phyloP scores from a whole-genome alignment of 2,329 filamentous ascomycete species.

The Monascus ruber region DNA sequence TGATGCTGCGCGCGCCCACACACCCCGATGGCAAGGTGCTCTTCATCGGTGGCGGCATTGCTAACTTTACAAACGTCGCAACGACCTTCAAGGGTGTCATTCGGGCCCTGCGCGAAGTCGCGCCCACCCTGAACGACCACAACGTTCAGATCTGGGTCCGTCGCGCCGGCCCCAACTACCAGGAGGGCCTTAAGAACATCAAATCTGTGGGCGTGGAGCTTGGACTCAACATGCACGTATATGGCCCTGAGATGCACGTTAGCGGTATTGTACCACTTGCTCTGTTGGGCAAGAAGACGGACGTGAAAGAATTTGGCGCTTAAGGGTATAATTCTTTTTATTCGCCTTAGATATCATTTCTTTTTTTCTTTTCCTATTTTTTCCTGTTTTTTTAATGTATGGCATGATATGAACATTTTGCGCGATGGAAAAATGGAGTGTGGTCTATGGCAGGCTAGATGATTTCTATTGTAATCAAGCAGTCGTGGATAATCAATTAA shows the following conservation, averaged over 20 bases:
- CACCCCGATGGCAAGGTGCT: conserved; percentile 90
- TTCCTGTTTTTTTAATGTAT: conserved; percentile 10
- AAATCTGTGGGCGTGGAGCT: conserved; percentile 92
- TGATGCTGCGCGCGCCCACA: conserved; percentile 86
- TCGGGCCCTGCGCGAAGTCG: conserved; percentile 81
- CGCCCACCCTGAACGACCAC: conserved; percentile 80
- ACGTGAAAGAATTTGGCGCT: conserved; percentile 49
- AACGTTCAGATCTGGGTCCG: conserved; percentile 96
- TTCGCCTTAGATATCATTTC: conserved; percentile 14
- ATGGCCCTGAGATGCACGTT: conserved; percentile 73
- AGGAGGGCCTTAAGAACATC: conserved; percentile 99
- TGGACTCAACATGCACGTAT: conserved; percentile 88
- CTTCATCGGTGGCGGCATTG: conserved; percentile 99
- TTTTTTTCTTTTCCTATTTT: conserved; percentile 8
- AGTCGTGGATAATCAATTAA: too few species aligned
- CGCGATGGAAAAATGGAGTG: too few species aligned
- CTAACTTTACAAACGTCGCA: conserved; percentile 99
- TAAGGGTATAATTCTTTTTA: conserved; percentile 14
- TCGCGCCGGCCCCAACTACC: conserved; percentile 90
- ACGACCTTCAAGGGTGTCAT: conserved; percentile 99
- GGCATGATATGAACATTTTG: conserved; percentile 3
- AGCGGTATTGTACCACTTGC: conserved; percentile 93
- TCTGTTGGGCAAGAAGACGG: conserved; percentile 52
- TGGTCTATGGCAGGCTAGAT: too few species aligned
- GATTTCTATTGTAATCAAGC: too few species aligned